phyloP scores from a whole-genome alignment of 2,329 filamentous ascomycete species.

The Aotearoamyces nothofagi region DNA sequence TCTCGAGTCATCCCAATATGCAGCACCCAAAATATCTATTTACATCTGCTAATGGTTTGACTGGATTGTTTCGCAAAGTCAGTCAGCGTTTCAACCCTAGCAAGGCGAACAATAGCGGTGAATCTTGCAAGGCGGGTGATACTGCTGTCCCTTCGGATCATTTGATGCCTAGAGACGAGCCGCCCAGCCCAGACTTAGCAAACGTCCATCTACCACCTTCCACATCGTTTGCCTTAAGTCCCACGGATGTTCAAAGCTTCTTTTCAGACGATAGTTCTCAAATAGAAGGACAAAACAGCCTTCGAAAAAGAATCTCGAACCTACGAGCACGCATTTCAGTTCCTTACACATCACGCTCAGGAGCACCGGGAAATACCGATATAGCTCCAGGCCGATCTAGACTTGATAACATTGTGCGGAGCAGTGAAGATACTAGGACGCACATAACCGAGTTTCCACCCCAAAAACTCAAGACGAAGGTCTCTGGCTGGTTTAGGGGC shows the following conservation, averaged over 20 bases:
- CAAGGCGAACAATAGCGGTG: constrained; percentile 2
- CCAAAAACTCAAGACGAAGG: not conserved
- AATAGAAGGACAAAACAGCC: constrained; percentile 7
- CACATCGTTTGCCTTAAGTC: constrained; percentile 8
- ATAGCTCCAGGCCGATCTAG: no score
- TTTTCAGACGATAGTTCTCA: constrained; percentile 24
- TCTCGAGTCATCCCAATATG: constrained; percentile 12
- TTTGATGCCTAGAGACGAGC: no score
- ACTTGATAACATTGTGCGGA: no score
- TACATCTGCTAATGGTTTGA: constrained; percentile 13
- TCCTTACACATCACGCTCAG: constrained; percentile 8
- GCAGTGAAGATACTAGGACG: no score
- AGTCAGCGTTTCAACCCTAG: constrained; percentile 2
- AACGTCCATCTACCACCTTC: constrained; percentile 4
- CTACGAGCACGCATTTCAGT: constrained; percentile 12
- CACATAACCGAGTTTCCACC: no score
- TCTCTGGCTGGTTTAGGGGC: constrained; percentile 1
- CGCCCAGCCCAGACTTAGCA: no score
- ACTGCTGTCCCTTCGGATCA: no score
- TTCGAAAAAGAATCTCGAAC: constrained; percentile 15
- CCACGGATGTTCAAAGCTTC: constrained; percentile 18
- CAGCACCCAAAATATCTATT: constrained; percentile 17
- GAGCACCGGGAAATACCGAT: no score
- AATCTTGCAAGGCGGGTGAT: no score
- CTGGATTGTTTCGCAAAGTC: constrained; percentile 17